phyloP scores from a whole-genome alignment of 1,139 yeast species.

The Magnusiomyces clavatus region DNA sequence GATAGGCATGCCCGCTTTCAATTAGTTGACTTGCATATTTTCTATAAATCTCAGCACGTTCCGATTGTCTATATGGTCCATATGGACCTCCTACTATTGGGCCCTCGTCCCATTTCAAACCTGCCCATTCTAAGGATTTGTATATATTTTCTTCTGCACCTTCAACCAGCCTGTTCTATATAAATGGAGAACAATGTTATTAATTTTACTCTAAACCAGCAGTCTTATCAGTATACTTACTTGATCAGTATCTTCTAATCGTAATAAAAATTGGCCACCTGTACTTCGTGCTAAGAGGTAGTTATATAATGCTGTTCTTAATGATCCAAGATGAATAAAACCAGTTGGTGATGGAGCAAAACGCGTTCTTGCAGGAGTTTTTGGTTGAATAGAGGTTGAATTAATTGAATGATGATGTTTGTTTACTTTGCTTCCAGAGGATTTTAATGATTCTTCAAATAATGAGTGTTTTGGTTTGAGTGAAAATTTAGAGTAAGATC shows the following conservation, averaged over 20 bases:
- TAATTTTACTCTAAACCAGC: background rate
- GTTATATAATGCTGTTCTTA: slow-evolving; percentile 88
- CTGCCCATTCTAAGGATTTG: slow-evolving; percentile 71
- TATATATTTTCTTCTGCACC: slow-evolving; percentile 83
- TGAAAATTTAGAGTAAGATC: slow-evolving; percentile 2
- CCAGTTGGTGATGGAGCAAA: slow-evolving; percentile 99
- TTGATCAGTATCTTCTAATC: slow-evolving; percentile 89
- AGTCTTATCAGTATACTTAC: slow-evolving; percentile 18
- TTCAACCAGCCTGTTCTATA: slow-evolving; percentile 49
- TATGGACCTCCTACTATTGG: slow-evolving; percentile 58
- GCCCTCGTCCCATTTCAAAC: slow-evolving; percentile 71
- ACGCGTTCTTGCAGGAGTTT: slow-evolving; percentile 68
- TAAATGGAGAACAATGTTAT: background rate
- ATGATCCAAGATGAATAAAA: slow-evolving; percentile 78
- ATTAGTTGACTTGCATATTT: slow-evolving; percentile 51
- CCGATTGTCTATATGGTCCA: slow-evolving; percentile 82
- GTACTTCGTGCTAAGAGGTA: slow-evolving; percentile 74
- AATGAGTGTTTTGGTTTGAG: background rate
- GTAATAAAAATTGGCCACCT: slow-evolving; percentile 67
- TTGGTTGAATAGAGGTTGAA: slow-evolving; percentile 33
- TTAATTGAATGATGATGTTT: background rate
- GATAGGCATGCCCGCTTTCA: slow-evolving; percentile 67
- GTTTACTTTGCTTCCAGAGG: background rate
- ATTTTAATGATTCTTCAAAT: background rate
- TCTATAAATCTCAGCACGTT: slow-evolving; percentile 56